Conservation (phyloP, 768 basidiomycete genomes). For the Boletellus ananas region DNA sequence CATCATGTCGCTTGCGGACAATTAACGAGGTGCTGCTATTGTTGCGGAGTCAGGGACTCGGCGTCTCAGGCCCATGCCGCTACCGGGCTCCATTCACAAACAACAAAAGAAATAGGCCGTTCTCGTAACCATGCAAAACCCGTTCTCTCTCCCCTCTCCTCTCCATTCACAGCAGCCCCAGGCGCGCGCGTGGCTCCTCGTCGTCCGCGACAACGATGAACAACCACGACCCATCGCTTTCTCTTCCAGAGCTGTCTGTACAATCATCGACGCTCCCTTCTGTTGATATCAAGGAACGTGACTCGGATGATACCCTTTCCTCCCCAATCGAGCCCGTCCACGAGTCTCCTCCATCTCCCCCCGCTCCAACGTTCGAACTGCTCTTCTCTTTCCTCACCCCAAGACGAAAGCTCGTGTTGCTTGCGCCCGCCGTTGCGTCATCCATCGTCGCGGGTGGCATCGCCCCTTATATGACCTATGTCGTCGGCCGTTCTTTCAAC, state of each 20-base stretch:
- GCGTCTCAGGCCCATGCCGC: no score
- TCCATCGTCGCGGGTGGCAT: constrained; percentile 66
- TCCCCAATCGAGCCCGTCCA: constrained; percentile 14
- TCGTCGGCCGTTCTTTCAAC: constrained; percentile 75
- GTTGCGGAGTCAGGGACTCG: no score
- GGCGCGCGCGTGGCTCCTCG: constrained; percentile 17
- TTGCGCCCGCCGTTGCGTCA: constrained; percentile 60
- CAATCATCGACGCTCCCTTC: constrained; percentile 17
- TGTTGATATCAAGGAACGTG: constrained; percentile 17
- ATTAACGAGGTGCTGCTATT: no score
- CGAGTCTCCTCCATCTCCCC: constrained; percentile 22
- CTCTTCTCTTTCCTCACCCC: constrained; percentile 65
- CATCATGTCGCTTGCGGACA: no score
- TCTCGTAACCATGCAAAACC: not conserved
- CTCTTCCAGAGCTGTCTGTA: constrained; percentile 18
- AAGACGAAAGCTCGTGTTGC: constrained; percentile 50
- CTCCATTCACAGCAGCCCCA: constrained; percentile 5
- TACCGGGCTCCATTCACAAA: not conserved
- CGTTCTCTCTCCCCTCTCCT: constrained; percentile 10
- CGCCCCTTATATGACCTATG: constrained; percentile 82
- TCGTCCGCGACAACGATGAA: constrained; percentile 31
- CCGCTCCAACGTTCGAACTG: constrained; percentile 53
- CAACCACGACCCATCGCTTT: constrained; percentile 23
- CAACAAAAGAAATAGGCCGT: constrained; percentile 21
- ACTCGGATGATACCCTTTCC: constrained; percentile 1